Evolutionary conservation across 2,329 filamentous ascomycete genomes (phyloP), one percentile per base, ranked within the genome.

Genomic region (Fusarium brachygibbosum): DNA sequence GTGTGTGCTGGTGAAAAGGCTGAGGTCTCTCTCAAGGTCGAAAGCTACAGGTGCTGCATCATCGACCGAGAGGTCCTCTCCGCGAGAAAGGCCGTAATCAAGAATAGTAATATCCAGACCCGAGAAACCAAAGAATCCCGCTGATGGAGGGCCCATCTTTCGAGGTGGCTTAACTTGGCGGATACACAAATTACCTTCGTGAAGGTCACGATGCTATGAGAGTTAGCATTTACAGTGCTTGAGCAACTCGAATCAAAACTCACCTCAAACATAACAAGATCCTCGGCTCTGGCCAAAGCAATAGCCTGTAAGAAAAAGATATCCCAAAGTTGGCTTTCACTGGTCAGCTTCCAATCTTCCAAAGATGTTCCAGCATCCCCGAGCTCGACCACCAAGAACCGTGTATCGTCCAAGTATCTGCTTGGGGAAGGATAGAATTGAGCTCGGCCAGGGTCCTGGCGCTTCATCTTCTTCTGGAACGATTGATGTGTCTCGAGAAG

Each of bases 161-260:
- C 73, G 73, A 1, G 81, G 72, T 4, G 80, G 70, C 4, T 79
- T 74, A 1, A 80, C 77, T 53, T 82, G 82, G 5, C 83, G 82
- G 48, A 90, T 82, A 66, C 88, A 90, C 17, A 91, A 77, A 68
- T 91, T 90, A 6, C 88, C 88, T 67, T 91, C 88, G 69, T 91
- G 88, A 6, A 91, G 80, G 70, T 91, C 88, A 8, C 88, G 86
- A 71, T 91, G 88, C 87, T 89, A 63, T 8, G 31, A 10, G 5
- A 10, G 55, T 74, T 57, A 74, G 73, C 31, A 41, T 13, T 21
- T 9, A 6, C 13, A 5, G 13, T 29, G 16, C 10, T 12, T 9
- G 7, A 17, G 2, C 3, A 3, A 21, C 6, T 37, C 19, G 21
- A 0, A 40, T 31, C 7, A 40, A 11, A 10, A 60, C 79, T 58